Conservation (phyloP, 163 green algal genomes). For the Chloromonas sp. region DNA sequence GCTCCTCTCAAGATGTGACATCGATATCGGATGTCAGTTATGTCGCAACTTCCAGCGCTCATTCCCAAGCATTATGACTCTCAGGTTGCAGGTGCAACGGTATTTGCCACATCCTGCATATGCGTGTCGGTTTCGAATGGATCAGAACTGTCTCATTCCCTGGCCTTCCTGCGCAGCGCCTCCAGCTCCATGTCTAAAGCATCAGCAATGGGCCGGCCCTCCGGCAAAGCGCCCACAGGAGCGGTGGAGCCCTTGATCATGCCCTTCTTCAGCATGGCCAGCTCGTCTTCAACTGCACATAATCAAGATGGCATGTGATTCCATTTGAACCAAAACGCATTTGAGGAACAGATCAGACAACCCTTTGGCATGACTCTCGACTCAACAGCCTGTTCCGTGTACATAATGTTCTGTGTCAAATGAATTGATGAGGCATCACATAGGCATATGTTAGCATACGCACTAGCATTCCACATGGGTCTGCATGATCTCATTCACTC, state of each 20-base stretch:
- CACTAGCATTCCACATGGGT: background rate
- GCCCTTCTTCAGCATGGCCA: constrained; percentile 74
- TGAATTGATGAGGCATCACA: background rate
- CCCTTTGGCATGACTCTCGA: too few relatives aligned
- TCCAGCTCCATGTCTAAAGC: constrained; percentile 82
- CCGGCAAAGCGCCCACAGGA: constrained; percentile 45
- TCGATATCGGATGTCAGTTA: too few relatives aligned
- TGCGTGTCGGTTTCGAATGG: background rate
- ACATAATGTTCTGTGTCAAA: too few relatives aligned
- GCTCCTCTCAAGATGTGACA: too few relatives aligned
- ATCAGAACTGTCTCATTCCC: constrained; percentile 12
- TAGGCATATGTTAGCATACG: background rate
- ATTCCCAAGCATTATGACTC: too few relatives aligned
- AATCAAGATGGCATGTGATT: background rate
- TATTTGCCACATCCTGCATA: background rate
- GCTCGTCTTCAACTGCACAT: constrained; percentile 79
- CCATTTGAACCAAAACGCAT: too few relatives aligned
- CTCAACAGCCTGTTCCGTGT: too few relatives aligned
- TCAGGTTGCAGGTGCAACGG: too few relatives aligned
- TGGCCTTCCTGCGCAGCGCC: constrained; percentile 54
- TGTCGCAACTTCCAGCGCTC: too few relatives aligned
- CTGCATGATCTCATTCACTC: background rate
- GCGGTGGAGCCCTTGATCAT: constrained; percentile 40
- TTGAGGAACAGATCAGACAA: too few relatives aligned
- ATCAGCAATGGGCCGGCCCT: constrained; percentile 65